Evolutionary conservation across 768 basidiomycete species (phyloP).

Genomic region (Tricholomella constricta): DNA sequence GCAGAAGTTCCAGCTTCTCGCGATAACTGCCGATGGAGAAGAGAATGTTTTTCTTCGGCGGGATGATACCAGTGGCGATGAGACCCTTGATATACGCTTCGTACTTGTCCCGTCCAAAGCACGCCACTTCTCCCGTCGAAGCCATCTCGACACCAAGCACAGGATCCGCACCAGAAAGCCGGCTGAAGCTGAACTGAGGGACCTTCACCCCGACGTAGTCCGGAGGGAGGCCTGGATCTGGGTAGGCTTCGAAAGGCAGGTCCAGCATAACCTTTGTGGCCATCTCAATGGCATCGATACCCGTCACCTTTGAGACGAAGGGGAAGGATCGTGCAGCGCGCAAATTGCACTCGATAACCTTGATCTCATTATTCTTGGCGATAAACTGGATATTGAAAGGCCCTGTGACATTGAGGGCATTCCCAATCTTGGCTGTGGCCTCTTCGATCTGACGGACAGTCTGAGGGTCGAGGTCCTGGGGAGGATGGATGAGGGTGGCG

Average conservation of each 20-base stretch:
- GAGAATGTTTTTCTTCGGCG: constrained; percentile 96
- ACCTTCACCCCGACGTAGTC: constrained; percentile 99
- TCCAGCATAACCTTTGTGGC: constrained; percentile 99
- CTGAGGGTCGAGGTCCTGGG: constrained; percentile 96
- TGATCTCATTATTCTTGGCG: constrained; percentile 99
- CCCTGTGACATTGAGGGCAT: constrained; percentile 96
- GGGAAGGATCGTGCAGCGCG: constrained; percentile 98
- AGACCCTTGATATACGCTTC: constrained; percentile 98
- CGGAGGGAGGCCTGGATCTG: constrained; percentile 79
- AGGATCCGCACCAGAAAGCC: constrained; percentile 95
- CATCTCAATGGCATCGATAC: constrained; percentile 97
- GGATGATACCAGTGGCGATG: constrained; percentile 92
- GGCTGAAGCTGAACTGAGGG: constrained; percentile 98
- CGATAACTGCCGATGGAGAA: constrained; percentile 96
- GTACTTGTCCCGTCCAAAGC: constrained; percentile 96
- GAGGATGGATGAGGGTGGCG: constrained; percentile 96
- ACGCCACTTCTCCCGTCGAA: constrained; percentile 98
- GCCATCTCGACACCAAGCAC: constrained; percentile 99
- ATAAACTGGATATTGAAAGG: constrained; percentile 99
- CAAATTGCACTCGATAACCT: constrained; percentile 99
- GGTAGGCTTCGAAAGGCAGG: constrained; percentile 87
- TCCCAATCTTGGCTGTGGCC: constrained; percentile 96
- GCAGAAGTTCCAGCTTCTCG: constrained; percentile 95
- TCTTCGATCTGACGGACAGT: constrained; percentile 96
- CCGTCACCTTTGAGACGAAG: constrained; percentile 98